phyloP scores from a whole-genome alignment of 305 asterid genomes.

The Solanum hybrid region DNA sequence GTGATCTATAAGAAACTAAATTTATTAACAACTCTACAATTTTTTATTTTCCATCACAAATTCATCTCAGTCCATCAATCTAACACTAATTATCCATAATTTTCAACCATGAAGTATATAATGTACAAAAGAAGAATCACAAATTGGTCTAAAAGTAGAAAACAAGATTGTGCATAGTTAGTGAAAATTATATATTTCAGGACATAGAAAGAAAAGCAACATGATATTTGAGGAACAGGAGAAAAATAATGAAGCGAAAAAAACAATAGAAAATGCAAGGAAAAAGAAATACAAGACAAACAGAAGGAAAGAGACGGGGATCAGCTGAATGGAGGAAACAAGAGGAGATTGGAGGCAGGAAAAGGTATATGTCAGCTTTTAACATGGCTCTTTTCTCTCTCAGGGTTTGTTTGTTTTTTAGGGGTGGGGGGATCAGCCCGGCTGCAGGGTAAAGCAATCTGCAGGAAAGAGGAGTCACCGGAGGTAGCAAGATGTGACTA shows the following conservation, averaged over 20 bases:
- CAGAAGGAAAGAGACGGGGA: neutral
- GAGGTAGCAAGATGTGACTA: neutral
- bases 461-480: neutral
- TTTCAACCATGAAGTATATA: neutral
- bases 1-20: neutral
- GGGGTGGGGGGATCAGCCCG: neutral
- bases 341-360: neutral
- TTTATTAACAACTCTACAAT: neutral
- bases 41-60: neutral
- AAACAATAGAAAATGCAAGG: neutral
- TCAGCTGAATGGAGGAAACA: neutral
- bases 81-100: neutral
- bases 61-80: neutral
- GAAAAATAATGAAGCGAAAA: neutral
- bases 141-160: neutral
- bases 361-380: neutral
- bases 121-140: neutral
- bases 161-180: neutral
- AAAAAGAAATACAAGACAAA: neutral
- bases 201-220: neutral
- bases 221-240: neutral
- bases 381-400: neutral
- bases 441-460: neutral
- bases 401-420: neutral
- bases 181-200: neutral